These are phyloP conservation scores for Rhytidiadelphus loreus DNA, from an alignment of 225 moss, liverwort and hornwort genomes.

Conservation along the genomic window DNA sequence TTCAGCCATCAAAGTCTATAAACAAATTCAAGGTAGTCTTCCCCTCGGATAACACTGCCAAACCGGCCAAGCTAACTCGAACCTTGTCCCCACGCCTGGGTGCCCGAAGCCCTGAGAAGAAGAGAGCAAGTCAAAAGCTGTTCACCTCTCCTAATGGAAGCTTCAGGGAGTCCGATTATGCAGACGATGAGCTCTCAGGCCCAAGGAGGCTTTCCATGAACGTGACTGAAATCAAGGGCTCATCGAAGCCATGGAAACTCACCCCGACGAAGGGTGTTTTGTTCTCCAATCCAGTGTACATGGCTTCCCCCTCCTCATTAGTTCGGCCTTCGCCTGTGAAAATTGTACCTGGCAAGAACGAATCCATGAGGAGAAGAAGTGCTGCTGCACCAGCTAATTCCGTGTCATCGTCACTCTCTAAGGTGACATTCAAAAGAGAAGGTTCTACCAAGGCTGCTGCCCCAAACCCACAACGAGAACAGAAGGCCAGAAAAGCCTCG, in stretches of 20 bases:
- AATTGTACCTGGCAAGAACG: constrained; percentile 10
- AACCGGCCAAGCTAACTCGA: not conserved
- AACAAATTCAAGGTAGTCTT: constrained; percentile 23
- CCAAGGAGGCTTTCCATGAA: constrained; percentile 22
- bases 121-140: not conserved
- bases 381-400: not conserved
- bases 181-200: constrained; percentile 30
- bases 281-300: constrained; percentile 41
- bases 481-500: not conserved
- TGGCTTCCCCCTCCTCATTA: not conserved
- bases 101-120: not conserved
- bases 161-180: constrained; percentile 15
- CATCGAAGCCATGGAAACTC: constrained; percentile 37
- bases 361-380: not conserved
- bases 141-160: constrained; percentile 18
- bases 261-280: constrained; percentile 42
- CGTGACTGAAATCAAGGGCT: constrained; percentile 38
- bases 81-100: not conserved
- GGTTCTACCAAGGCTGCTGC: not conserved
- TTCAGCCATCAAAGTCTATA: not conserved
- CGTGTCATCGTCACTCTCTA: constrained; percentile 18
- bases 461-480: not conserved
- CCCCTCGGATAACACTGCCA: not conserved
- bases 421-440: constrained; percentile 30
- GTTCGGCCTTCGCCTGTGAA: constrained; percentile 1